Percentiles rank a stretch among this genome's conserved stretches.
Evolutionary conservation across 2,329 filamentous ascomycete species (phyloP).

Genomic region (Trichoderma aggressivum): DNA sequence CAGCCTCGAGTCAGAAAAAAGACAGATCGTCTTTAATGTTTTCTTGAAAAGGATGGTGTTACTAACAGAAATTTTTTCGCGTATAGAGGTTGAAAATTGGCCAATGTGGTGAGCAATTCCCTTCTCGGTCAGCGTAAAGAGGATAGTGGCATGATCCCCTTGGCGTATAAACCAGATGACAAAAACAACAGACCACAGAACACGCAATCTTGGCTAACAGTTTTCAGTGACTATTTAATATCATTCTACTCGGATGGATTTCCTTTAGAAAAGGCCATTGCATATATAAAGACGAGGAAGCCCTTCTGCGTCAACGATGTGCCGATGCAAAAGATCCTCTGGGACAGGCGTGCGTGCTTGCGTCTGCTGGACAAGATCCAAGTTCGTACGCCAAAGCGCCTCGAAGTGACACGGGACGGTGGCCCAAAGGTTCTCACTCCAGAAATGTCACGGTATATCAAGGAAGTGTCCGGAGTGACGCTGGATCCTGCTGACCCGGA

Average conservation of each 20-base stretch:
- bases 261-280: constrained; percentile 92
- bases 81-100: constrained; percentile 83
- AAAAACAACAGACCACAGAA: not conserved
- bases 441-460: constrained; percentile 76
- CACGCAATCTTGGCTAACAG: not conserved
- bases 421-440: constrained; percentile 75
- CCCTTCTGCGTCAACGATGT: constrained; percentile 98
- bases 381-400: constrained; percentile 80
- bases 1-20: not conserved
- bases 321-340: constrained; percentile 94
- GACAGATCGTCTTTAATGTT: not conserved
- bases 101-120: constrained; percentile 65
- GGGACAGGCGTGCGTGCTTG: constrained; percentile 90
- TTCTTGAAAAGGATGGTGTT: not conserved
- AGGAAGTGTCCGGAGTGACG: constrained; percentile 73
- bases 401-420: constrained; percentile 92
- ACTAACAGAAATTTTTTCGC: not conserved
- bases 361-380: constrained; percentile 83
- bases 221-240: constrained; percentile 76
- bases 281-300: constrained; percentile 87
- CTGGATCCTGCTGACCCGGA: constrained; percentile 67
- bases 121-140: constrained; percentile 35
- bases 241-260: constrained; percentile 99
- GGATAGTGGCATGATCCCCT: constrained; percentile 29
- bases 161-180: constrained; percentile 18